Evolutionary conservation across 768 basidiomycete species (phyloP).

Genomic region (Suillus ampliporus): DNA sequence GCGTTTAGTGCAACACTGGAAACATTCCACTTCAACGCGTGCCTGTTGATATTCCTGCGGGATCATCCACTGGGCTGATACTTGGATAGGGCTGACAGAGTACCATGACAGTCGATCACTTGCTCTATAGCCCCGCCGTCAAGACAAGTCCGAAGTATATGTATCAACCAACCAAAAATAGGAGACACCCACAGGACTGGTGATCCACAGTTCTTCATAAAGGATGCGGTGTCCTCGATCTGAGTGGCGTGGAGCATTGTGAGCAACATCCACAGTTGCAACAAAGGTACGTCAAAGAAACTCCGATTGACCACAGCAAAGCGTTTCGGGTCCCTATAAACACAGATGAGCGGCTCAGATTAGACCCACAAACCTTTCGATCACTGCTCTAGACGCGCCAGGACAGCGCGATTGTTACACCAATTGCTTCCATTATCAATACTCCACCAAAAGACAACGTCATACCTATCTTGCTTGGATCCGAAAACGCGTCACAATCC

Average conservation of each 20-base stretch:
- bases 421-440: neutral
- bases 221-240: neutral
- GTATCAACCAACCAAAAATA: neutral
- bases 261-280: neutral
- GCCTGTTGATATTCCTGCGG: neutral
- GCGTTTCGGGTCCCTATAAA: neutral
- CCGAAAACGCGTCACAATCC: neutral
- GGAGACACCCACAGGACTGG: neutral
- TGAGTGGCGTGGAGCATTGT: conserved; percentile 3
- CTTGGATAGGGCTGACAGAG: neutral
- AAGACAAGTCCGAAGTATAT: neutral
- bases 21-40: neutral
- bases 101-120: too few relatives aligned
- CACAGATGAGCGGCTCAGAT: neutral
- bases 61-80: neutral
- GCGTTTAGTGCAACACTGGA: neutral
- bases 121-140: too few relatives aligned
- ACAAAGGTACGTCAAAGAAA: conserved; percentile 6
- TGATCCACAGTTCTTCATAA: neutral
- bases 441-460: conserved; percentile 1
- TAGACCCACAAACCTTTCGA: neutral
- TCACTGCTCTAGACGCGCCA: neutral
- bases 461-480: neutral
- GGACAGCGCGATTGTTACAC: neutral
- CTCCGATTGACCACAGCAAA: conserved; percentile 10